These are phyloP conservation scores for Microsporum audouinii DNA, from an alignment of 2,329 filamentous ascomycete species.

Conservation along the genomic window DNA sequence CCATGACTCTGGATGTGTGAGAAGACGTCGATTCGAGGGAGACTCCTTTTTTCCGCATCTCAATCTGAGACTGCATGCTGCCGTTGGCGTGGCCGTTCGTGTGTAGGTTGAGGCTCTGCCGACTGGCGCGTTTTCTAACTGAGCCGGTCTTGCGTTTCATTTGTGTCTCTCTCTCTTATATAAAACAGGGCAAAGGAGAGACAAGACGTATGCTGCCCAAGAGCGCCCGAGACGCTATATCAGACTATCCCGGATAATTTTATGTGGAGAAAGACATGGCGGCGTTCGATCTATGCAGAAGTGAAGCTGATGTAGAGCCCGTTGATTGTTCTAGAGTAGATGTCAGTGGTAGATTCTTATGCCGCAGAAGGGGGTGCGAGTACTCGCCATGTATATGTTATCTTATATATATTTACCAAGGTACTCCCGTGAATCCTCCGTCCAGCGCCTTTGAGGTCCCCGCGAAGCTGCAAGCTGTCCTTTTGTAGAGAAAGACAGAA, in stretches of 20 bases:
- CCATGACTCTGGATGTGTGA: constrained; percentile 31
- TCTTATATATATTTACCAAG: too few relatives aligned
- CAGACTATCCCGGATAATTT: not conserved
- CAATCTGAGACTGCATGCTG: constrained; percentile 36
- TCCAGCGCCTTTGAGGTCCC: not conserved
- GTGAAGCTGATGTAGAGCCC: not conserved
- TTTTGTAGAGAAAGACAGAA: not conserved
- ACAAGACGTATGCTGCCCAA: not conserved
- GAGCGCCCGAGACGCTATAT: not conserved
- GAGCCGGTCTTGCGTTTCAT: constrained; percentile 14
- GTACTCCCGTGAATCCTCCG: not conserved
- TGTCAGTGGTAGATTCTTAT: not conserved
- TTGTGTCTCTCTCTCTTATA: not conserved
- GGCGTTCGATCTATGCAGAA: not conserved
- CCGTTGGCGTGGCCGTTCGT: constrained; percentile 27
- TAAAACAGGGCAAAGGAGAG: not conserved
- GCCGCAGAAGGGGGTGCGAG: not conserved
- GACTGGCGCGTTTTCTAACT: constrained; percentile 25
- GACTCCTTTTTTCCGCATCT: constrained; percentile 39
- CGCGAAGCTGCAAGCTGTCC: not conserved
- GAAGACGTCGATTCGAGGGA: constrained; percentile 30
- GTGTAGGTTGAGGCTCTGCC: constrained; percentile 26
- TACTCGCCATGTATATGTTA: not conserved
- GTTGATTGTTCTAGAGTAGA: not conserved
- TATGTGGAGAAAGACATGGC: not conserved